Conservation (phyloP, 1,284 basidiomycete genomes). For the Austroboletus olivaceoglutinosus region DNA sequence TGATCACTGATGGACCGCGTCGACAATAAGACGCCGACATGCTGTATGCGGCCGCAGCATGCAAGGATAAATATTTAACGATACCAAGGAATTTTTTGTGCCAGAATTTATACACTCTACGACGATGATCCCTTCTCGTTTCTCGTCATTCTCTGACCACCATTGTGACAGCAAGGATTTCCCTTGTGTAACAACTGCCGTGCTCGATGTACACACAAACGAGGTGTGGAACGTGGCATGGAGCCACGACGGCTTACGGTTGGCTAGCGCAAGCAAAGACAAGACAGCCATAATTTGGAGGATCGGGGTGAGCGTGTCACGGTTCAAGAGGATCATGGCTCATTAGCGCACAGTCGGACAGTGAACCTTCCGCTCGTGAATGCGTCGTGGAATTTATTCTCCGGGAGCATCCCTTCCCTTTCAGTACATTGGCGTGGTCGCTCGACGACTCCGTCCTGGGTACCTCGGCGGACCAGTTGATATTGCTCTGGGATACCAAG, state of each 20-base stretch:
- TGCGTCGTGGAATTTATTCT: conserved; percentile 62
- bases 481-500: conserved; percentile 87
- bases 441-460: conserved; percentile 80
- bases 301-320: conserved; percentile 58
- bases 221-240: conserved; percentile 97
- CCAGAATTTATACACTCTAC: too few relatives aligned
- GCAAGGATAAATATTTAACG: too few relatives aligned
- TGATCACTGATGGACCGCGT: too few relatives aligned
- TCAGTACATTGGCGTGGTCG: conserved; percentile 88
- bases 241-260: conserved; percentile 83
- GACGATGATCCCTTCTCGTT: too few relatives aligned
- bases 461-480: conserved; percentile 73
- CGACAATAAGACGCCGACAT: too few relatives aligned
- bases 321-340: conserved; percentile 2
- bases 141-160: too few relatives aligned
- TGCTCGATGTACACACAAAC: conserved; percentile 83
- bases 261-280: conserved; percentile 90
- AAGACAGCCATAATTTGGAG: conserved; percentile 88
- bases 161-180: conserved; percentile 41
- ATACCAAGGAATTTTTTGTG: too few relatives aligned
- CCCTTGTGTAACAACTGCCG: conserved; percentile 80
- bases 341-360: conserved; percentile 41
- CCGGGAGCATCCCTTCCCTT: conserved; percentile 71
- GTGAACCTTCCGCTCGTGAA: conserved; percentile 51
- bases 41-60: too few relatives aligned